Percentiles rank a stretch among this genome's conserved stretches.
Evolutionary conservation across 2,329 filamentous ascomycete genomes (phyloP).

Genomic region (Aspergillus aculeatinus): DNA sequence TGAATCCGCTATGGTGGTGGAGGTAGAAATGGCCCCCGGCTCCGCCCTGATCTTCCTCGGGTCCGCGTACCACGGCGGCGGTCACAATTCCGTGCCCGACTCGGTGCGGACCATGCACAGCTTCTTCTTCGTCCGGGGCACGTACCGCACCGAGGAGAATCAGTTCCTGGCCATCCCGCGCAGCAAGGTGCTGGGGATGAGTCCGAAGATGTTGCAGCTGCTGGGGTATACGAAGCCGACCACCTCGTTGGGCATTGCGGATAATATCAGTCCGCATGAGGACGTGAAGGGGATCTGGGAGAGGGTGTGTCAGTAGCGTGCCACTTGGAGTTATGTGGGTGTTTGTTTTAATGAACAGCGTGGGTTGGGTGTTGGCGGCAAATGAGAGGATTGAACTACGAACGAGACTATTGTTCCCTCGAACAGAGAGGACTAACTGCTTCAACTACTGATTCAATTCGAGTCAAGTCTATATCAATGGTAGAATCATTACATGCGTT

Average conservation of each 20-base stretch:
- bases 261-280: slow-evolving; percentile 26
- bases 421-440: too few relatives aligned
- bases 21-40: slow-evolving; percentile 37
- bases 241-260: slow-evolving; percentile 33
- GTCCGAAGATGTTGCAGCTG: slow-evolving; percentile 31
- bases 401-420: too few relatives aligned
- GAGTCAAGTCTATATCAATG: too few relatives aligned
- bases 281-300: slow-evolving; percentile 18
- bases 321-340: too few relatives aligned
- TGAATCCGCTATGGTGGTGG: not conserved
- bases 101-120: slow-evolving; percentile 29
- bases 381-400: too few relatives aligned
- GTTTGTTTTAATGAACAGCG: too few relatives aligned
- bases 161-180: slow-evolving; percentile 34
- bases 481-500: too few relatives aligned
- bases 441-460: too few relatives aligned
- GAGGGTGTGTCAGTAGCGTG: not conserved
- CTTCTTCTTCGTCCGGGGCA: slow-evolving; percentile 33
- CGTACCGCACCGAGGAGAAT: slow-evolving; percentile 35
- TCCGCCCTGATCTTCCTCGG: slow-evolving; percentile 39
- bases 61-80: slow-evolving; percentile 35
- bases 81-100: slow-evolving; percentile 28
- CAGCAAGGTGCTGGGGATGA: slow-evolving; percentile 33
- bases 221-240: slow-evolving; percentile 37
- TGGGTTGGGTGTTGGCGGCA: too few relatives aligned